phyloP scores from a whole-genome alignment of 176 grass and related monocot species.

The barley (Hordeum vulgare) region MorexV3_pseudomolecules_assembly NC_058518.1:82370465-82370964 shows the following conservation, averaged over 20 bases:
- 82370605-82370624: neutral
- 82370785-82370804: no score
- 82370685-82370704: neutral
- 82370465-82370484: neutral
- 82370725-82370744: neutral
- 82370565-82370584: neutral
- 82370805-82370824: no score
- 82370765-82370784: no score
- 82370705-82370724: neutral
- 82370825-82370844: no score
- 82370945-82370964: no score
- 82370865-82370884: no score
- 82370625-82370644: constrained; percentile 7
- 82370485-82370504: neutral
- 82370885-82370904: no score
- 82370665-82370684: neutral
- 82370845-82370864: no score
- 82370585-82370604: neutral
- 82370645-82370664: neutral
- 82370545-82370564: neutral
- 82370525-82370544: neutral
- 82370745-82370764: neutral
- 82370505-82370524: neutral
- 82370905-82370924: no score
- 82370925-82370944: no score